Conservation (phyloP, 140 eudicot species). For the Oenanthe javanica region DNA sequence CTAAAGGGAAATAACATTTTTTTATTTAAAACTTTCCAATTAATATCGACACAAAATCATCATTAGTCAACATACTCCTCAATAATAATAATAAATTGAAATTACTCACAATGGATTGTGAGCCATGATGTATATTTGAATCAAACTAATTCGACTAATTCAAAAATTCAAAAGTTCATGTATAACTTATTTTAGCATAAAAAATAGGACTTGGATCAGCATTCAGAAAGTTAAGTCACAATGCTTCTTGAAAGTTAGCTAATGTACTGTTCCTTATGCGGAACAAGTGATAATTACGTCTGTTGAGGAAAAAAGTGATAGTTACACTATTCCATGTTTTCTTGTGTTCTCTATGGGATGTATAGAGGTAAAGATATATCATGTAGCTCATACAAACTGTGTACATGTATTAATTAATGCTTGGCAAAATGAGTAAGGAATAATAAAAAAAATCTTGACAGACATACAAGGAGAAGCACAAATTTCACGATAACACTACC, state of each 20-base stretch:
- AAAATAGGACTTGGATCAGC: too few relatives aligned
- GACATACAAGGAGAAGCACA: slow-evolving; percentile 15
- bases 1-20: too few relatives aligned
- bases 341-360: neutral
- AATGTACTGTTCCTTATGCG: too few relatives aligned
- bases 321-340: neutral
- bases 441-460: neutral
- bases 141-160: too few relatives aligned
- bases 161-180: too few relatives aligned
- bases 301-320: neutral
- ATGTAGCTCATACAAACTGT: neutral
- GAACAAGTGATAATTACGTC: neutral
- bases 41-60: too few relatives aligned
- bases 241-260: neutral
- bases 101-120: too few relatives aligned
- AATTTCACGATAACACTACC: neutral
- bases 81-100: too few relatives aligned
- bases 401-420: neutral
- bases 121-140: too few relatives aligned
- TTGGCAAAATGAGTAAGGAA: neutral
- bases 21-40: too few relatives aligned
- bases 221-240: neutral
- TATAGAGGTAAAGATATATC: neutral
- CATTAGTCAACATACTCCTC: too few relatives aligned
- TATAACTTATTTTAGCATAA: too few relatives aligned